A percentile compares a stretch with the other conserved stretches of the same genome.
Conservation (phyloP, 208 protist genomes). For the Leishmania martiniquensis region DNA sequence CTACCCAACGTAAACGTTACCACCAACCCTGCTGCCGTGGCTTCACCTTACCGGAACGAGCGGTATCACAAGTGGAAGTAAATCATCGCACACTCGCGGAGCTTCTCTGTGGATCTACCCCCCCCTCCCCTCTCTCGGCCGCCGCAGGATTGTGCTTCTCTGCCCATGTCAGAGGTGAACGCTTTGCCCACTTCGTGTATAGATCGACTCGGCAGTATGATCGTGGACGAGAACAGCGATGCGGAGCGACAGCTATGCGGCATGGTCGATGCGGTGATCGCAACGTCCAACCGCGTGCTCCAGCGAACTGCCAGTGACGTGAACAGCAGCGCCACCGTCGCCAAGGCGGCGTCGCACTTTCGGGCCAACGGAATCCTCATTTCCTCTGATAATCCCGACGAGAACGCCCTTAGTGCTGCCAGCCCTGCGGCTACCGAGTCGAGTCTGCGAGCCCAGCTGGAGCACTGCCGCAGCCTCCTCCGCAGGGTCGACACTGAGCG, state of each 20-base stretch:
- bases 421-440: conserved; percentile 1
- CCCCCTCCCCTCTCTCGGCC: neutral
- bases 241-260: conserved; percentile 25
- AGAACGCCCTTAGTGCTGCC: neutral
- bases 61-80: neutral
- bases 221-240: conserved; percentile 15
- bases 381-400: neutral
- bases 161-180: conserved; percentile 13
- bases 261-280: conserved; percentile 23
- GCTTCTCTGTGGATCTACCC: neutral
- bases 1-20: neutral
- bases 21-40: neutral
- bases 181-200: neutral
- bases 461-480: conserved; percentile 45
- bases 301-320: conserved; percentile 9
- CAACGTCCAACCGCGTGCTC: conserved; percentile 2
- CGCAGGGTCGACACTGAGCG: conserved; percentile 68
- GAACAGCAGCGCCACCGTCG: conserved; percentile 4
- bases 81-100: neutral
- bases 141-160: neutral
- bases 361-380: conserved; percentile 27
- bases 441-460: conserved; percentile 33
- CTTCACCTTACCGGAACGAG: neutral
- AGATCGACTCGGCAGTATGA: conserved; percentile 5
- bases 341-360: conserved; percentile 13